Percentiles rank a stretch among this genome's conserved stretches.
Evolutionary conservation across 768 basidiomycete genomes (phyloP).

Genomic region (Cystobasidium ongulense): DNA sequence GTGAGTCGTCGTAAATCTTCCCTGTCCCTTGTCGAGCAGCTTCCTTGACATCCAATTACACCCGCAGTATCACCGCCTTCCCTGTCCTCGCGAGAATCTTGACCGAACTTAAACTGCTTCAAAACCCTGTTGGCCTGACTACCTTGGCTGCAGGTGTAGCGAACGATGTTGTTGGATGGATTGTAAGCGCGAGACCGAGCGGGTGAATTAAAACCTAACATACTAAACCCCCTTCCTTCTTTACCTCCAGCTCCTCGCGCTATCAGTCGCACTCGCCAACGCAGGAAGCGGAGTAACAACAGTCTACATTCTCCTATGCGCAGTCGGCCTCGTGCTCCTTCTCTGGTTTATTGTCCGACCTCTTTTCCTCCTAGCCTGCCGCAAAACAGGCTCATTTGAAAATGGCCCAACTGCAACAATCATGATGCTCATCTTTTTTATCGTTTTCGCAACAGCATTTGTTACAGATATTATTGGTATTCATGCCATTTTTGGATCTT

Average conservation of each 20-base stretch:
- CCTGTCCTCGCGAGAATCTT: slow-evolving; percentile 58
- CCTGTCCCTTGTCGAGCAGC: not conserved
- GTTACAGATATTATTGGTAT: slow-evolving; percentile 80
- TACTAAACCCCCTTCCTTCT: slow-evolving; percentile 64
- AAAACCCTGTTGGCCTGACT: slow-evolving; percentile 74
- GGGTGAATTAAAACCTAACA: not conserved
- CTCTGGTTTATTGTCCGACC: slow-evolving; percentile 59
- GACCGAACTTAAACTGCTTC: slow-evolving; percentile 68
- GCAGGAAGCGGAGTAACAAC: slow-evolving; percentile 65
- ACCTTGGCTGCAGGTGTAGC: slow-evolving; percentile 76
- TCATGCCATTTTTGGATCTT: slow-evolving; percentile 53
- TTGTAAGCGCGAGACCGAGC: not conserved
- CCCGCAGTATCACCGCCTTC: slow-evolving; percentile 52
- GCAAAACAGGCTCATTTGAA: slow-evolving; percentile 63
- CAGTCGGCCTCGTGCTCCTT: slow-evolving; percentile 59
- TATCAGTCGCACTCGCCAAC: slow-evolving; percentile 76
- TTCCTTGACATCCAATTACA: not conserved
- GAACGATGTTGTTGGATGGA: slow-evolving; percentile 51
- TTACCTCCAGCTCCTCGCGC: slow-evolving; percentile 54
- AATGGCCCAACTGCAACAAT: slow-evolving; percentile 61
- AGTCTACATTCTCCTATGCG: slow-evolving; percentile 66
- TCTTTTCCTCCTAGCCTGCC: slow-evolving; percentile 60
- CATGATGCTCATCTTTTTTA: slow-evolving; percentile 69
- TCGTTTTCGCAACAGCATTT: slow-evolving; percentile 68
- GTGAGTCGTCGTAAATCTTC: slow-evolving; percentile 1